Base-by-base conservation (phyloP, 805 yeast genomes). In the Myxozyma neotropica region DNA sequence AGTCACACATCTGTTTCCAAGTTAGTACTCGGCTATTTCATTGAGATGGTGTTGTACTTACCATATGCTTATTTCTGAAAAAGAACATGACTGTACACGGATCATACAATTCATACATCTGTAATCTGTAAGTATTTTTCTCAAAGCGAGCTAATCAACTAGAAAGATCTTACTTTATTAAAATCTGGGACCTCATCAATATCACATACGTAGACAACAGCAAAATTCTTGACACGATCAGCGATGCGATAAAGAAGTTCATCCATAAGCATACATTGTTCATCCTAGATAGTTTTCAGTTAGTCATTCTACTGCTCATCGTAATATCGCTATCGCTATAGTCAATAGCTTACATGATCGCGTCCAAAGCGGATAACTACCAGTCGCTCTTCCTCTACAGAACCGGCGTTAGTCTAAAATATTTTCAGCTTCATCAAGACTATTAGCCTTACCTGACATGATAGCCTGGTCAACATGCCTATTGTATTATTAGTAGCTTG, bases 381-480 rank as follows among this genome's bases (percentile, higher is more conserved):
- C 6, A 94, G 74, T 58, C 96, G 76, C 53, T 89, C 96, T 59
- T 88, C 95, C 70, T 94, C 99, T 6, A 72, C n/a, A n/a, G n/a
- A n/a, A n/a, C n/a, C n/a, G n/a, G n/a, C n/a, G n/a, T n/a, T n/a
- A n/a, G n/a, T n/a, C n/a, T n/a, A n/a, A n/a, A n/a, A n/a, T n/a
- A n/a, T n/a, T n/a, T n/a, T n/a, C n/a, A n/a, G n/a, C n/a, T n/a
- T n/a, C n/a, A n/a, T n/a, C n/a, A n/a, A n/a, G n/a, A n/a, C n/a
- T n/a, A n/a, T n/a, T n/a, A n/a, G n/a, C n/a, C n/a, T n/a, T 48
- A 57, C 67, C 63, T n/a, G 90, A 83, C 23, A 94, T 78, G 39
- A 94, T 94, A 5, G 99, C 96, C 71, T 94, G 98, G 74, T 94
- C 99, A 33, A 94, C 98, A 70, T 94, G 99, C 97, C 60, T 63